Base-by-base conservation (phyloP, 139 green algal genomes). In the Trebouxia sp. region DNA sequence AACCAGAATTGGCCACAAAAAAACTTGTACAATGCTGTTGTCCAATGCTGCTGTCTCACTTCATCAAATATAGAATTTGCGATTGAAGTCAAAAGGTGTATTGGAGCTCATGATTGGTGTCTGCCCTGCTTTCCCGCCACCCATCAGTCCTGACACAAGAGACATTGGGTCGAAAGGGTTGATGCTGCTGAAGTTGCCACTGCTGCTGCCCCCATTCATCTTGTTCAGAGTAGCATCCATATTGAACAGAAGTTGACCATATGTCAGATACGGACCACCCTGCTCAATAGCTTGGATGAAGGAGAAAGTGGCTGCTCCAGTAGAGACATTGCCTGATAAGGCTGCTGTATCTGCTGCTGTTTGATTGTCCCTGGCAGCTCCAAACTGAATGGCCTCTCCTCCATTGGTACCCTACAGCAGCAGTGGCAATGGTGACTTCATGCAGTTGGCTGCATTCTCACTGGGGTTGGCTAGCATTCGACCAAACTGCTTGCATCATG, bases 201-300 rank as follows among this genome's bases (percentile, higher is more conserved):
- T 10, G 1, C 72, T 42, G 43, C 22, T 62, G 30, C 50, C 50
- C 14, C 42, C 72, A 14, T 62, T 76, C 77, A 84, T 58, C 24
- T 35, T 53, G n/a, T 79, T 51, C 45, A 81, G 38, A 0, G 75
- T 51, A 12, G 30, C 30, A 77, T 80, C 28, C 74, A 85, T 75
- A 26, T 75, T 45, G n/a, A 82, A 43, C 8, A 85, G 75, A 38
- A 70, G 47, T 6, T 62, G 42, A 15, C 65, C 78, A 17, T 85
- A 85, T 3, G 48, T 75, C 65, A 85, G 69, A 12, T 79, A 58
- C 0, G 39, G 56, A 37, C 81, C 82, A 5, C 69, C 65, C 39
- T 76, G 70, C 74, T 91, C 89, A 1, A 91, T 83, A 43, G 87
- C 88, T 75, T 95, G 83, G 45, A 97, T 96, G 85, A 97, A 96